Base-by-base conservation (phyloP, 192 early-diverging fungal species). In the Chytriomyces sp. region DNA sequence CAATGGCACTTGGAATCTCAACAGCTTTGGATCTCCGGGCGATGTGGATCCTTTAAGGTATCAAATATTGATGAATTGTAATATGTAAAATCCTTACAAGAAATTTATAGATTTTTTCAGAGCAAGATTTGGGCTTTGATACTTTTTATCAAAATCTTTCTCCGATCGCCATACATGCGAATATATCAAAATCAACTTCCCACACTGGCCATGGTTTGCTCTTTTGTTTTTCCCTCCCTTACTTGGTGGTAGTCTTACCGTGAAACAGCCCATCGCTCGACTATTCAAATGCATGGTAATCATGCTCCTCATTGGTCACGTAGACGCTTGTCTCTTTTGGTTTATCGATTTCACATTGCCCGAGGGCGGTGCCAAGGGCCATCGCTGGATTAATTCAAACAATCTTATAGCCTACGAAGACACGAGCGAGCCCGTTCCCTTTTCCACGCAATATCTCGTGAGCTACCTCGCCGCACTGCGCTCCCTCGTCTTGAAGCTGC, bases 211-310 rank as follows among this genome's bases (percentile, higher is more conserved):
- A 25, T 65, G 74, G 74, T 75, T 39, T 26, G 31, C 6, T 38
- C 0, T 2, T 0, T 49, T 49, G 44, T n/a, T 14, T 49, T 49
- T 1, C 44, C 12, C 14, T 49, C 2, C 44, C 22, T 19, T 19
- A 2, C 44, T 19, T 22, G 22, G 17, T 22, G 0, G 14, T 49
- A 14, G 10, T 59, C 2, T 61, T 66, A 26, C 25, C 22, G 0
- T 26, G 12, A 36, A 10, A 4, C 44, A 75, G 72, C 75, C 75
- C 4, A 76, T 76, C 14, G 71, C 75, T 2, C 67, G 75, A 2
- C 72, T 76, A 12, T 53, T 76, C 58, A 76, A 76, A 76, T 74
- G 72, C 61, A 76, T 76, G 75, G 31, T 76, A 34, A 76, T 76
- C 40, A 58, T 76, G 32, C 71, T 76, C 59, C 54, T 76, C 25